phyloP scores from a whole-genome alignment of 2,329 filamentous ascomycete genomes.

The Colletotrichum cereale region DNA sequence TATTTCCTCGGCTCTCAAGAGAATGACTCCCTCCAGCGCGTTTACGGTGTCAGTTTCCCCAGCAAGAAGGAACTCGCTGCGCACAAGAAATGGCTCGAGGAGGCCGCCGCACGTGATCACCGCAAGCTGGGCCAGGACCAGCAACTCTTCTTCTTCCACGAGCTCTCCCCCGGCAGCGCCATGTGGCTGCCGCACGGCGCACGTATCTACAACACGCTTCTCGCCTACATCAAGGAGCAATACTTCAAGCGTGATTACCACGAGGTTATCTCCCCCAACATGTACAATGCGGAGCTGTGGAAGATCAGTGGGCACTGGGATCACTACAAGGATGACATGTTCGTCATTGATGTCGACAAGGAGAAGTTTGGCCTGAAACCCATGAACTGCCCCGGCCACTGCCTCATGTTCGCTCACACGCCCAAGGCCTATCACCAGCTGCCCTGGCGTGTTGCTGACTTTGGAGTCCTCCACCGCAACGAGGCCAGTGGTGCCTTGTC shows the following conservation, averaged over 20 bases:
- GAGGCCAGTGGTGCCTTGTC: slow-evolving; percentile 93
- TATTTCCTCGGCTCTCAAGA: slow-evolving; percentile 96
- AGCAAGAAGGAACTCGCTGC: slow-evolving; percentile 96
- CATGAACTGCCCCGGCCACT: slow-evolving; percentile 98
- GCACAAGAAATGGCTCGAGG: slow-evolving; percentile 94
- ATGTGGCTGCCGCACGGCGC: slow-evolving; percentile 95
- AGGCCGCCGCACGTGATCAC: slow-evolving; percentile 98
- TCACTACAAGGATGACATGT: slow-evolving; percentile 88
- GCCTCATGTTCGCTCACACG: slow-evolving; percentile 85
- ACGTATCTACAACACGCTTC: slow-evolving; percentile 91
- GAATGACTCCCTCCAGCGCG: slow-evolving; percentile 95
- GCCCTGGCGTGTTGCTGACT: slow-evolving; percentile 93
- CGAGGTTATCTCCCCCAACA: slow-evolving; percentile 92
- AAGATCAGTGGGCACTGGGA: slow-evolving; percentile 96
- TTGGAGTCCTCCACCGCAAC: slow-evolving; percentile 89
- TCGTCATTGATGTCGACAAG: slow-evolving; percentile 82
- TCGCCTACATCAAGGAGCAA: slow-evolving; percentile 83
- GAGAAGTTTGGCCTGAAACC: slow-evolving; percentile 84
- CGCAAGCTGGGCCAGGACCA: slow-evolving; percentile 94
- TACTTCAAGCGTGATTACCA: slow-evolving; percentile 95
- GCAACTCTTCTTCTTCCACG: slow-evolving; percentile 97
- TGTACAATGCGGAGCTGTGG: slow-evolving; percentile 95
- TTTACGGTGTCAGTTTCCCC: slow-evolving; percentile 94
- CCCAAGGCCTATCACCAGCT: slow-evolving; percentile 90
- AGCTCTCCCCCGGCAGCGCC: slow-evolving; percentile 90